These are phyloP conservation scores for Ichthyophonus hoferi DNA, from an alignment of 208 protist genomes.

Conservation along the genomic window DNA sequence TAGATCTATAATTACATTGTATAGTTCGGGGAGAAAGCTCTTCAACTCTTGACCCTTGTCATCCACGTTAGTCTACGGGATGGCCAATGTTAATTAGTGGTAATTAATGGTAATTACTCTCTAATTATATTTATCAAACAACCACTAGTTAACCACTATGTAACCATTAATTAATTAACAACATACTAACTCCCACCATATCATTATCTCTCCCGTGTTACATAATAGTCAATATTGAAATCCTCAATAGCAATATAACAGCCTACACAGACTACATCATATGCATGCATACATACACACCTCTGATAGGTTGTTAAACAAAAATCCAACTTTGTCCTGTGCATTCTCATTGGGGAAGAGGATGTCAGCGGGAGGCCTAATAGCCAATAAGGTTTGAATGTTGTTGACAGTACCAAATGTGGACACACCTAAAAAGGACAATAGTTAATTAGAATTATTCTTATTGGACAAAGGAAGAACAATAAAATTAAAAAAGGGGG, in stretches of 20 bases:
- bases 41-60: conserved; percentile 61
- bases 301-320: conserved; percentile 77
- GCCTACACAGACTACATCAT: no score
- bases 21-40: conserved; percentile 39
- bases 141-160: no score
- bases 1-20: no score
- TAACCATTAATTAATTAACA: no score
- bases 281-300: no score
- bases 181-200: no score
- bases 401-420: not conserved
- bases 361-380: not conserved
- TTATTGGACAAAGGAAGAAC: not conserved
- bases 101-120: no score
- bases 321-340: conserved; percentile 74
- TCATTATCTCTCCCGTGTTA: no score
- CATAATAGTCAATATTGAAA: no score
- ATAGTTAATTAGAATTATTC: not conserved
- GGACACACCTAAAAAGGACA: conserved; percentile 10
- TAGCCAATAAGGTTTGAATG: not conserved
- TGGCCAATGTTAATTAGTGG: no score
- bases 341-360: conserved; percentile 40
- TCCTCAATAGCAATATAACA: no score
- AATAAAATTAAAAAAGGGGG: not conserved
- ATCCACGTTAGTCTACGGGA: conserved; percentile 70
- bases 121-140: no score